These are phyloP conservation scores for Trichoderma asperelloides DNA, from an alignment of 495 filamentous ascomycete genomes.

Conservation along the genomic window DNA sequence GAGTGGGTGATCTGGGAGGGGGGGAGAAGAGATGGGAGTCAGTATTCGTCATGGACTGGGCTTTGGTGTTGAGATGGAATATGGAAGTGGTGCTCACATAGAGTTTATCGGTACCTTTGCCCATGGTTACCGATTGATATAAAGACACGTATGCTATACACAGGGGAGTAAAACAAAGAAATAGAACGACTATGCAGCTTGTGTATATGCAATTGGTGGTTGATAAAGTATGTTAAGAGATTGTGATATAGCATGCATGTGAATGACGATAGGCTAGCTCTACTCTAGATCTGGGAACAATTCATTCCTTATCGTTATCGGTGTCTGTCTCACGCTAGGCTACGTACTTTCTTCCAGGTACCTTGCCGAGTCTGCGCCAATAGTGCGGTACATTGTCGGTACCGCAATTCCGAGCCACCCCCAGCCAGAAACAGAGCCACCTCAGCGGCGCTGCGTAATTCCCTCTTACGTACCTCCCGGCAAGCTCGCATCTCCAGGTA, in stretches of 20 bases:
- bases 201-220: neutral
- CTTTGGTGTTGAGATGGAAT: neutral
- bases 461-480: neutral
- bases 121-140: constrained; percentile 30
- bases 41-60: constrained; percentile 36
- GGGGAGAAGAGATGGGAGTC: too few species aligned
- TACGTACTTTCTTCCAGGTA: neutral
- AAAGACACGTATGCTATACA: neutral
- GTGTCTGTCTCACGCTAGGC: neutral
- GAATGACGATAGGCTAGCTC: neutral
- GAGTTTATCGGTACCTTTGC: constrained; percentile 51
- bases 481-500: neutral
- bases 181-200: neutral
- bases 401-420: neutral
- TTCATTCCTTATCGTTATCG: constrained; percentile 7
- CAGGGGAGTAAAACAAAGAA: neutral
- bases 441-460: neutral
- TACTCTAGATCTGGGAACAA: neutral
- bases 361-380: neutral
- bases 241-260: neutral
- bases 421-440: neutral
- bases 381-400: neutral
- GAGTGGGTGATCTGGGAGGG: constrained; percentile 93
- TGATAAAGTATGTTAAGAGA: neutral
- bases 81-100: constrained; percentile 14